Evolutionary conservation across 2,329 filamentous ascomycete genomes (phyloP), one percentile per base, ranked within the genome.

Genomic region (Pyrenophora graminea): DNA sequence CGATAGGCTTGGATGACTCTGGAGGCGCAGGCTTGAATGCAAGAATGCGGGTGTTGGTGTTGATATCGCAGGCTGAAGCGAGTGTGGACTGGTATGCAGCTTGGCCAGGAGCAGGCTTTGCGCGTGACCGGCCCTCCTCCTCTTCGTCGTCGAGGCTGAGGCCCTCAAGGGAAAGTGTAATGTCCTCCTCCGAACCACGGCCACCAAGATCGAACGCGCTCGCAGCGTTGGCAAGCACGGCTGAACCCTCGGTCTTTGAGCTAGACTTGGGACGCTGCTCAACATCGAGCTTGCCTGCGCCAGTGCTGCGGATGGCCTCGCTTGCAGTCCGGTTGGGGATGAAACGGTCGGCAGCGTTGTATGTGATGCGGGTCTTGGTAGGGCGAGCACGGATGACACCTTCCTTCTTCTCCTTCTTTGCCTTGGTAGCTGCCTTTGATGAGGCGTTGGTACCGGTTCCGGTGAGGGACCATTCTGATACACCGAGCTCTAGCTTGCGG

Each of bases 1-100:
- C 94, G 70, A 99, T 96, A 31, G 94, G 94, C 82, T 96, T 97
- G 30, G 92, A 96, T 6, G 94, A 97, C 79, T 97, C 94, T 3
- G 94, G 94, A n/a, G 94, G 85, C 2, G 93, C 91, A 47, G 94
- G 94, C 86, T 99, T 99, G 83, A 97, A 99, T 53, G 94, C 90
- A 44, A 99, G 88, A 66, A 99, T 99, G 57, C 94, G 90, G 48
- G 92, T 95, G 80, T 92, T 96, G 56, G 96, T 84, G 70, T 86
- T 93, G 57, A 99, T 91, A 50, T 92, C 94, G 73, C 93, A 97
- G 42, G 93, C 93, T 61, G 86, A 87, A 39, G 93, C 92, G 39
- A 97, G 80, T 2, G 91, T 93, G 52, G 94, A 91, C 75, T 97
- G 89, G 74, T 97, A 97, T 18, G 93, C 93, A 45, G 90, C 85